Percentiles rank a stretch among this genome's conserved stretches.
These are phyloP conservation scores for Cudoniella acicularis DNA, from an alignment of 495 filamentous ascomycete species.

Conservation along the genomic window DNA sequence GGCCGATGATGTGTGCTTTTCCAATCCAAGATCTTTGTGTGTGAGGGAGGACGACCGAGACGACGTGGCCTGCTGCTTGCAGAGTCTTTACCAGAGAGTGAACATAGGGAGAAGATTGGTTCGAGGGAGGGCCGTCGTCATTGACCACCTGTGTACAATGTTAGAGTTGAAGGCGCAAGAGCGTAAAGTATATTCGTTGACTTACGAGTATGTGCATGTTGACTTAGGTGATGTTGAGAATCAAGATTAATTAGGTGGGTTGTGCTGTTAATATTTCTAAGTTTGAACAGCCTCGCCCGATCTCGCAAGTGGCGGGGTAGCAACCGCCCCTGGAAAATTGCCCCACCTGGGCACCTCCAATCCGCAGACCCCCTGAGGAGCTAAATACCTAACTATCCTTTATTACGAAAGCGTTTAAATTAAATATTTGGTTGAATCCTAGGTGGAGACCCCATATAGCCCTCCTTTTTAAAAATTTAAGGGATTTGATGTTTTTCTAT, in stretches of 20 bases:
- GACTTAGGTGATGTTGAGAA: background rate
- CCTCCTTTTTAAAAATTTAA: no score
- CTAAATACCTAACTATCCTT: no score
- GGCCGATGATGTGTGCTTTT: conserved; percentile 90
- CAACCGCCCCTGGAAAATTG: background rate
- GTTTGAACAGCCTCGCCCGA: conserved; percentile 6
- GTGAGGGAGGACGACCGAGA: conserved; percentile 87
- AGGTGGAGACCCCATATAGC: no score
- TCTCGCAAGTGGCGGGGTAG: conserved; percentile 1
- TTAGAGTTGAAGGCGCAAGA: background rate
- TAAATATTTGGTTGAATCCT: no score
- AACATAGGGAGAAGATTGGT: conserved; percentile 87
- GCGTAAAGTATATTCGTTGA: background rate
- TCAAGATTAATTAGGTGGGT: background rate
- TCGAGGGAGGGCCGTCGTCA: conserved; percentile 93
- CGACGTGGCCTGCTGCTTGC: conserved; percentile 71
- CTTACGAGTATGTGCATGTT: conserved; percentile 38
- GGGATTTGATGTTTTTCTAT: no score
- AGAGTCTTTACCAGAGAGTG: conserved; percentile 79
- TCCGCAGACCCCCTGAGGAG: no score
- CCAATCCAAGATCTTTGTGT: conserved; percentile 96
- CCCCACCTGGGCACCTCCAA: no score
- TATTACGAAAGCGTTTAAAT: no score
- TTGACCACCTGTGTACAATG: conserved; percentile 62
- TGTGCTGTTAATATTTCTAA: background rate